phyloP scores from a whole-genome alignment of 1,284 basidiomycete species.

The Microbotryomycetes sp. region DNA sequence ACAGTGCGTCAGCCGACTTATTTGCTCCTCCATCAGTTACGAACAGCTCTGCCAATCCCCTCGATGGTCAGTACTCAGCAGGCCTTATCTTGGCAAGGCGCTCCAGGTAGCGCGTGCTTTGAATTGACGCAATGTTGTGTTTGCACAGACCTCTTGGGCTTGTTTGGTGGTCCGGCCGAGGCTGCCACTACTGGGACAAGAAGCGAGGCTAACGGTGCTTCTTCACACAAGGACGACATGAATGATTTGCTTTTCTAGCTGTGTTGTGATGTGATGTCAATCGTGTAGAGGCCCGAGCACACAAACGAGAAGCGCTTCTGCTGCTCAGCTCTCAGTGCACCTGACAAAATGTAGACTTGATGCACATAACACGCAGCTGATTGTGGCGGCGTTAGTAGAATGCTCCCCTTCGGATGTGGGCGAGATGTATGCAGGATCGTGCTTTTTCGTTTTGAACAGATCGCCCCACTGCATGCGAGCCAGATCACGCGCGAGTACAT shows the following conservation, averaged over 20 bases:
- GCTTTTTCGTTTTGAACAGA: no score
- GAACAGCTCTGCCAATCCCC: slow-evolving; percentile 57
- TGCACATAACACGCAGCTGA: no score
- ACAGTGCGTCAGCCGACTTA: slow-evolving; percentile 39
- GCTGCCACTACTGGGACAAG: background rate
- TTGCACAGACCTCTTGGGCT: slow-evolving; percentile 29
- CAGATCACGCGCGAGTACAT: no score
- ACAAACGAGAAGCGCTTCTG: no score
- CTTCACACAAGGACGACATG: background rate
- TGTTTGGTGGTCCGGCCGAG: slow-evolving; percentile 27
- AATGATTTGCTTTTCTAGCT: slow-evolving; percentile 23
- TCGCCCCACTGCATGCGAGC: no score
- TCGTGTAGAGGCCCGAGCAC: no score
- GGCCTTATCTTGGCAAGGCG: no score
- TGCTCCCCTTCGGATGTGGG: no score
- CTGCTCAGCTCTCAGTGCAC: no score
- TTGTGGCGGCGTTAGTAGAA: no score
- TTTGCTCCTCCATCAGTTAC: slow-evolving; percentile 21
- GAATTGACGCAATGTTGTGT: slow-evolving; percentile 52
- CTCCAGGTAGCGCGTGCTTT: slow-evolving; percentile 76
- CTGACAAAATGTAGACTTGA: no score
- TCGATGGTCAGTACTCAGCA: slow-evolving; percentile 62
- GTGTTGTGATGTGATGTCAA: background rate
- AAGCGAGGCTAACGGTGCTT: background rate
- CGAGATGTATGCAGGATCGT: no score